These are phyloP conservation scores for Skeletonema menzelii DNA, from an alignment of 108 stramenopile species.

Conservation along the genomic window DNA sequence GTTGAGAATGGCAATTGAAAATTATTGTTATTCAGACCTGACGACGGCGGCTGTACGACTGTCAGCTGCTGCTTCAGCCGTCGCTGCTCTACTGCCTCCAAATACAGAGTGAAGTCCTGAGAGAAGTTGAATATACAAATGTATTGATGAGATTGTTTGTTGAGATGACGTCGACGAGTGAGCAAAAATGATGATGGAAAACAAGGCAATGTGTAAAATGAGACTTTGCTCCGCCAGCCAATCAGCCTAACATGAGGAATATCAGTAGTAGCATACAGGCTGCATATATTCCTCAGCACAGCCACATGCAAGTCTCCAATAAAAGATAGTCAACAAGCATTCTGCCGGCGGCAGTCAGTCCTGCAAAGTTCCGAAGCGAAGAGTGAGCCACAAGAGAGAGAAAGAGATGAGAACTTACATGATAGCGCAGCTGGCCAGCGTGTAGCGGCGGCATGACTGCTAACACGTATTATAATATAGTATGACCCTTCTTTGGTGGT, in stretches of 20 bases:
- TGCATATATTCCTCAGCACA: no score
- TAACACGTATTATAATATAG: no score
- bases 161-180: background rate
- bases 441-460: slow-evolving; percentile 12
- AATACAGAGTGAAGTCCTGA: slow-evolving; percentile 69
- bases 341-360: background rate
- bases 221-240: background rate
- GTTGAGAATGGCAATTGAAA: background rate
- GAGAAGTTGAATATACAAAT: background rate
- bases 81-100: slow-evolving; percentile 49
- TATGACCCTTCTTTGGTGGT: no score
- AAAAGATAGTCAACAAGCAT: background rate
- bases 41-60: background rate
- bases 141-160: background rate
- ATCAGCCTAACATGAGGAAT: background rate
- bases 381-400: no score
- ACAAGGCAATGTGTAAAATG: background rate
- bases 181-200: background rate
- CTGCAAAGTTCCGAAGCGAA: background rate
- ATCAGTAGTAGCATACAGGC: no score
- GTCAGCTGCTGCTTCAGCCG: slow-evolving; percentile 14
- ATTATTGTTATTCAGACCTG: background rate
- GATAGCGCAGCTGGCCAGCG: slow-evolving; percentile 55
- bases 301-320: no score
- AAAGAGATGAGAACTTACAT: slow-evolving; percentile 38